These are phyloP conservation scores for Pulveroboletus sp. DNA, from an alignment of 768 basidiomycete genomes.

Conservation along the genomic window DNA sequence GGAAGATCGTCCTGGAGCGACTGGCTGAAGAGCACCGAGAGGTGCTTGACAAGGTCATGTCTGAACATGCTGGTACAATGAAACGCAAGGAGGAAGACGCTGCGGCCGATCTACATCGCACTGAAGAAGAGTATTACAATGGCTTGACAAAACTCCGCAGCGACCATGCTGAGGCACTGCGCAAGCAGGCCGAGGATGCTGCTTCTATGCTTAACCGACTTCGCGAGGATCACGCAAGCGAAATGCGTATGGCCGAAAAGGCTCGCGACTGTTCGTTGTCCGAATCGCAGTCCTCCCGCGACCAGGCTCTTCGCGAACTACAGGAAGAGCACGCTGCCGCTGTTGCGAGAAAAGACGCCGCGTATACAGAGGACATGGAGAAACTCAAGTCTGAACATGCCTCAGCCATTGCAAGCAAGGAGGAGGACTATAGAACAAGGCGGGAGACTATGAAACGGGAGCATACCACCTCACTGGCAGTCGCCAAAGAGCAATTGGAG, in stretches of 20 bases:
- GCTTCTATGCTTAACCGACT: conserved; percentile 65
- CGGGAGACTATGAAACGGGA: conserved; percentile 34
- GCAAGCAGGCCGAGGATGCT: conserved; percentile 57
- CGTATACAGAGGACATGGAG: conserved; percentile 64
- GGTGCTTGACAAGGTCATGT: conserved; percentile 42
- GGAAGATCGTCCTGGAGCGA: conserved; percentile 44
- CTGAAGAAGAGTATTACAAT: conserved; percentile 82
- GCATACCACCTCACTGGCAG: conserved; percentile 32
- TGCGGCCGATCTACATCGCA: conserved; percentile 56
- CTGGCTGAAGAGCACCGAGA: conserved; percentile 56
- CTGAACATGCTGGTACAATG: conserved; percentile 53
- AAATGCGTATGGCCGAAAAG: conserved; percentile 72
- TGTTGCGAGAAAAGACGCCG: conserved; percentile 62
- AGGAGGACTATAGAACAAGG: conserved; percentile 52
- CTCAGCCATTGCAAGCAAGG: conserved; percentile 49
- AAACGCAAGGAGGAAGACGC: conserved; percentile 63
- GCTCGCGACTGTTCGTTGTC: conserved; percentile 70
- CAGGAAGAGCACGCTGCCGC: conserved; percentile 72
- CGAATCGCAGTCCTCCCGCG: conserved; percentile 69
- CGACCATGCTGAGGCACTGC: conserved; percentile 67
- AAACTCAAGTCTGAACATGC: conserved; percentile 63
- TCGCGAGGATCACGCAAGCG: conserved; percentile 72
- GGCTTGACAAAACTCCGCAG: conserved; percentile 71
- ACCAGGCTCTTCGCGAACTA: conserved; percentile 57
- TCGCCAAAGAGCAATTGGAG: conserved; percentile 32